Evolutionary conservation across 2,329 filamentous ascomycete species (phyloP), one percentile per base, ranked within the genome.

Genomic region (Apiospora rasikravindrae): DNA sequence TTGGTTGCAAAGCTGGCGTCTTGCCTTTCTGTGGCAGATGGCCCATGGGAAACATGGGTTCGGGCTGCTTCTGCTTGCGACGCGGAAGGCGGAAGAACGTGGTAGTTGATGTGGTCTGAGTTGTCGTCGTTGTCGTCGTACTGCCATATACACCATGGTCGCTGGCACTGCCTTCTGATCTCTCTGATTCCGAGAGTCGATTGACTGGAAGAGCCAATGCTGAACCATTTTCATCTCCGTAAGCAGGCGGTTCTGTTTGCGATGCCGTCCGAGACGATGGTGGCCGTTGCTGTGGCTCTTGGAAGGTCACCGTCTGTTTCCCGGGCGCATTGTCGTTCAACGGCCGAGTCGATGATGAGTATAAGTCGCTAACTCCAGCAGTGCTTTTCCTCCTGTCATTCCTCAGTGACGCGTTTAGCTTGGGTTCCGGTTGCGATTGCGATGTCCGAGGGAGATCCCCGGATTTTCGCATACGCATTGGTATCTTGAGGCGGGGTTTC

Each of bases 51-150:
- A 98, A 98, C 47, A 98, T 84, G 3, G 94, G 89, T 40, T 90
- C 91, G 49, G 91, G 89, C 73, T 93, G 90, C 78, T 93, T 94
- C 77, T 91, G 92, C 78, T 90, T 93, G 74, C 94, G 88, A 70
- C 94, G 92, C 45, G 92, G 90, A 74, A 98, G 86, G 72, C 91
- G 91, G 80, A 98, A 98, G 80, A 98, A 94, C 37, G 92, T 92
- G 29, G 88, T 93, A 47, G 89, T 91, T 7, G 89, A 88, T 19
- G 88, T 84, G 13, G 88, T 90, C 74, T 93, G 90, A 14, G 90
- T 92, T 8, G 90, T 91, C 64, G 87, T 91, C 70, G 84, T 88
- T 74, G 84, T 88, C 74, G 84, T 88, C 74, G 84, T 88, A 26
- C 47, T 69, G 68, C 86, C 88, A 81, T 89, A 89, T 69, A 89